These are phyloP conservation scores for Plectranthus barbatus DNA, from an alignment of 257 asterid species.

Conservation along the genomic window DNA sequence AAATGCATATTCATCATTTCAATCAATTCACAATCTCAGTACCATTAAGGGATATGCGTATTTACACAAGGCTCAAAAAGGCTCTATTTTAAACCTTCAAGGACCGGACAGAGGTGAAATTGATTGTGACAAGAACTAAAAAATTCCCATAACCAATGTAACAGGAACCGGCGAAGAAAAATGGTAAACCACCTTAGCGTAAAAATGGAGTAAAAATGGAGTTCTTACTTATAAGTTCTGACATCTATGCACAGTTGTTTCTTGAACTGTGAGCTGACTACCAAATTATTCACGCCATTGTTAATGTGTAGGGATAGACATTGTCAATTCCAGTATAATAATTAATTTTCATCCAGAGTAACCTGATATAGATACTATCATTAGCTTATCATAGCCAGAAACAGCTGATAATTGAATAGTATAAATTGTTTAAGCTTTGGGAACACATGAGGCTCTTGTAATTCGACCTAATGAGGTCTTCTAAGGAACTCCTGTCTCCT, in stretches of 20 bases:
- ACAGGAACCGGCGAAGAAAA: neutral
- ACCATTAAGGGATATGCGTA: neutral
- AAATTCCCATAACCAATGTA: neutral
- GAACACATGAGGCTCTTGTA: neutral
- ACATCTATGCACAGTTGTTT: neutral
- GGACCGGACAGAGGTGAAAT: neutral
- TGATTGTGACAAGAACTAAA: neutral
- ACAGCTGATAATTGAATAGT: neutral
- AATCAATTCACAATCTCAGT: neutral
- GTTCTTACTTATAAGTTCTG: neutral
- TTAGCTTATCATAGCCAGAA: neutral
- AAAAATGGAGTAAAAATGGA: no score
- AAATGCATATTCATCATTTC: neutral
- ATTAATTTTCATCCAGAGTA: neutral
- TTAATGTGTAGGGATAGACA: neutral
- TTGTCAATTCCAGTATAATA: neutral
- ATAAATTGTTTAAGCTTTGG: neutral
- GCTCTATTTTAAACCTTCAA: neutral
- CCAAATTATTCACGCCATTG: neutral
- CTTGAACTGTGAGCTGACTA: neutral
- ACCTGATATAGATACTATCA: neutral
- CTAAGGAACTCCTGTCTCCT: neutral
- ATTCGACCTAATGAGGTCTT: neutral
- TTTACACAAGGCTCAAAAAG: neutral
- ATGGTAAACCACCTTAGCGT: neutral